A percentile compares a stretch with the other conserved stretches of the same genome.
phyloP scores from a whole-genome alignment of 1,139 yeast genomes.

The Debaryomyces udenii region DNA sequence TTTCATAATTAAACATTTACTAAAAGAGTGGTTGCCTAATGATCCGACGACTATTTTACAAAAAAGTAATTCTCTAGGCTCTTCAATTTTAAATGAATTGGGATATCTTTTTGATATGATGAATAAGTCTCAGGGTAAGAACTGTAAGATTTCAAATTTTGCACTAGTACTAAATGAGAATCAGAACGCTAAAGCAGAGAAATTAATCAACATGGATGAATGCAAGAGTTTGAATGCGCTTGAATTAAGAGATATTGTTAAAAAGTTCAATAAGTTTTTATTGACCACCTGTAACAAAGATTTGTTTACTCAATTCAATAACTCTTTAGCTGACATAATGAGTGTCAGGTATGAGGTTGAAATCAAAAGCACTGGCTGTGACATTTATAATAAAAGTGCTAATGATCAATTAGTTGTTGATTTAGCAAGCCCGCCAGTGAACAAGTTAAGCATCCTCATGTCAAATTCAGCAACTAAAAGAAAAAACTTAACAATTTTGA shows the following conservation, averaged over 20 bases:
- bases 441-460: slow-evolving; percentile 29
- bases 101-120: slow-evolving; percentile 94
- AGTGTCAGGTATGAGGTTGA: slow-evolving; percentile 43
- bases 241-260: slow-evolving; percentile 45
- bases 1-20: slow-evolving; percentile 56
- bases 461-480: slow-evolving; percentile 16
- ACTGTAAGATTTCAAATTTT: slow-evolving; percentile 77
- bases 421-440: slow-evolving; percentile 36
- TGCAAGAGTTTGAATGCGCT: slow-evolving; percentile 38
- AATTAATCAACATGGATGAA: slow-evolving; percentile 56
- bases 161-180: slow-evolving; percentile 47
- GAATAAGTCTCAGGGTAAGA: slow-evolving; percentile 71
- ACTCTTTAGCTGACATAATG: slow-evolving; percentile 26
- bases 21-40: slow-evolving; percentile 60
- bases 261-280: slow-evolving; percentile 62
- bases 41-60: slow-evolving; percentile 30
- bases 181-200: slow-evolving; percentile 49
- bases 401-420: slow-evolving; percentile 42
- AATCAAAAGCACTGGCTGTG: slow-evolving; percentile 40
- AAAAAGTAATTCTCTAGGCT: slow-evolving; percentile 42
- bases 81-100: slow-evolving; percentile 71
- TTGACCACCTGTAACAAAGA: slow-evolving; percentile 54
- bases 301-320: slow-evolving; percentile 35
- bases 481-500: slow-evolving; percentile 32
- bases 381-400: slow-evolving; percentile 31